phyloP scores from a whole-genome alignment of 2,329 filamentous ascomycete species.

The Phialophora chinensis region DNA sequence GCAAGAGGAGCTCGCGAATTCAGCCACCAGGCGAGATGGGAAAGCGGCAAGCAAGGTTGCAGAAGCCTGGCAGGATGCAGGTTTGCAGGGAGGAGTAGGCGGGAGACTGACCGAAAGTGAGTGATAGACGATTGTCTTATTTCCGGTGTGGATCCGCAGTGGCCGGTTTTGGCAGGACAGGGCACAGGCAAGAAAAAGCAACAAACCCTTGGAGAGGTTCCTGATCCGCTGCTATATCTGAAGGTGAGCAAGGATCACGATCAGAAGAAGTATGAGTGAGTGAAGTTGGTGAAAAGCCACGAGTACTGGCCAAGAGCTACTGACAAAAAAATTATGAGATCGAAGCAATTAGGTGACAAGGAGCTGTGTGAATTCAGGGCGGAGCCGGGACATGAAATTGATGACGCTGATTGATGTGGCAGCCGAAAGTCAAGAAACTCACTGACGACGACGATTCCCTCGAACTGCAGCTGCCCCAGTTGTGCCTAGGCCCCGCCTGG shows the following conservation, averaged over 20 bases:
- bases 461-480: background rate
- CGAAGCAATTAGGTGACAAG: background rate
- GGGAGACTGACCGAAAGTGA: constrained; percentile 15
- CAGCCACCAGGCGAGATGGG: constrained; percentile 11
- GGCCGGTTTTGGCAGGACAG: constrained; percentile 9
- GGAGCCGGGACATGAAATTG: constrained; percentile 1
- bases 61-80: constrained; percentile 5
- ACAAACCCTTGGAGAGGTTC: background rate
- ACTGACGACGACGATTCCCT: constrained; percentile 12
- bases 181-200: constrained; percentile 1
- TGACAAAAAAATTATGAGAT: background rate
- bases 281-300: background rate
- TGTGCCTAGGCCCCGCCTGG: background rate
- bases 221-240: background rate
- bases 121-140: constrained; percentile 22
- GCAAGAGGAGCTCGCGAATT: constrained; percentile 6
- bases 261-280: background rate
- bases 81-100: background rate
- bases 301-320: background rate
- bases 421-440: constrained; percentile 3
- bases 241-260: background rate
- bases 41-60: constrained; percentile 20
- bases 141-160: constrained; percentile 19
- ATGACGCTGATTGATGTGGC: constrained; percentile 16
- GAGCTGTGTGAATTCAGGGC: constrained; percentile 5